Conservation (phyloP, 1,284 basidiomycete genomes). For the Trametes polyzona region DNA sequence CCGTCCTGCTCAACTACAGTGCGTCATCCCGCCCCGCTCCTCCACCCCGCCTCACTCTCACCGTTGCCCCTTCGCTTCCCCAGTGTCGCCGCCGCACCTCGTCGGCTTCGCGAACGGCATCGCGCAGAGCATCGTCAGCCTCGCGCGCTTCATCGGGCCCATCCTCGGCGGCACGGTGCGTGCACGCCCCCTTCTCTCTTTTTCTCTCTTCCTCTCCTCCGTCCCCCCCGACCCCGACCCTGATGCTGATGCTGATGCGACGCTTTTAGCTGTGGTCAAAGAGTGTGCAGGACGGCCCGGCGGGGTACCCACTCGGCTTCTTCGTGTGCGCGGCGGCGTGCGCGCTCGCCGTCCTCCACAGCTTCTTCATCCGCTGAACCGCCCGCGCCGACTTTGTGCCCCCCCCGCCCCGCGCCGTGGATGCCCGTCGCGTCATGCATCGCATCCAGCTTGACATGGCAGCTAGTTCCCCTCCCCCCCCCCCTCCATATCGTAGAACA, state of each 20-base stretch:
- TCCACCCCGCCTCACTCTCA: neutral
- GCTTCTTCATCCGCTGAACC: constrained; percentile 70
- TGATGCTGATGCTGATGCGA: neutral
- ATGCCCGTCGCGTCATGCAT: no score
- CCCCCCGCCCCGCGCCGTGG: neutral
- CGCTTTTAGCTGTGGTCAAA: constrained; percentile 69
- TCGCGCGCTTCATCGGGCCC: constrained; percentile 78
- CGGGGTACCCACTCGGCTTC: constrained; percentile 76
- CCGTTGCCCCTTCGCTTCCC: constrained; percentile 7
- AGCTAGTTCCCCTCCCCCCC: no score
- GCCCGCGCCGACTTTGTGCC: neutral
- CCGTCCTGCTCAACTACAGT: constrained; percentile 84
- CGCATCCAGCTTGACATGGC: no score
- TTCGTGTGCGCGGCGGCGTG: constrained; percentile 65
- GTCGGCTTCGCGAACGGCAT: constrained; percentile 81
- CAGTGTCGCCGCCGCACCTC: constrained; percentile 80
- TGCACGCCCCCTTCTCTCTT: constrained; percentile 17
- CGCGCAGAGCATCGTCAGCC: constrained; percentile 82
- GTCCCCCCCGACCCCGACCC: neutral
- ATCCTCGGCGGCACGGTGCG: constrained; percentile 78
- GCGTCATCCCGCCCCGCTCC: constrained; percentile 31
- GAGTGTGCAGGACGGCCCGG: constrained; percentile 68
- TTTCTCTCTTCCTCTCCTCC: neutral
- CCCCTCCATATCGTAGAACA: no score
- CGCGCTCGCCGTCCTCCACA: constrained; percentile 65